phyloP scores from a whole-genome alignment of 371 early-diverging fungal genomes.

The Mucor racemosus region DNA sequence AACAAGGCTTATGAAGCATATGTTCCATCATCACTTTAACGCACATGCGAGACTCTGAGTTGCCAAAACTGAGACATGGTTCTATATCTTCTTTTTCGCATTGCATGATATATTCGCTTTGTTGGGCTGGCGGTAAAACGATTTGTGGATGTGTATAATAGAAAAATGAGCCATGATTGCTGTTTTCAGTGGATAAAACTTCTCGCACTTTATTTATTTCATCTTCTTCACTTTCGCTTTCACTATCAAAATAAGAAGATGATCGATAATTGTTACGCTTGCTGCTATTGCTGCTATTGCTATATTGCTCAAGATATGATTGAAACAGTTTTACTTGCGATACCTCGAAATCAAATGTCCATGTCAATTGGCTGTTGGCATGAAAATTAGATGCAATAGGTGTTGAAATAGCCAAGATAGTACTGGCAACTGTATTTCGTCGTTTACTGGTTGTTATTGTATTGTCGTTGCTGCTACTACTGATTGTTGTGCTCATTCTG shows the following conservation, averaged over 20 bases:
- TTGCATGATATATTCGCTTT: slow-evolving; percentile 16
- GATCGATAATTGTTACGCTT: not conserved
- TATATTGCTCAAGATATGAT: not conserved
- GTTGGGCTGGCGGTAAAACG: not conserved
- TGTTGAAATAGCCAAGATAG: not conserved
- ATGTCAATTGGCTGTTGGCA: not conserved
- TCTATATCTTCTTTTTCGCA: slow-evolving; percentile 26
- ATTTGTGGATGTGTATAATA: not conserved
- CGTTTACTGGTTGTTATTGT: not conserved
- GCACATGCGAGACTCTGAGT: slow-evolving; percentile 16
- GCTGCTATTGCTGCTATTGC: not conserved
- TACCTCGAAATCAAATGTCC: not conserved
- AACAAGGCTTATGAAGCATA: slow-evolving; percentile 17
- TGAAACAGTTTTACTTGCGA: not conserved
- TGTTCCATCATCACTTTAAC: slow-evolving; percentile 13
- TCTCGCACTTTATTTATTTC: not conserved
- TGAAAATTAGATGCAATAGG: not conserved
- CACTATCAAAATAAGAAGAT: not conserved
- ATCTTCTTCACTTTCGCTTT: not conserved
- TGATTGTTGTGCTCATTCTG: not conserved
- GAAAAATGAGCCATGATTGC: not conserved
- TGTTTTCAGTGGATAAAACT: not conserved
- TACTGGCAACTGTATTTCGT: not conserved
- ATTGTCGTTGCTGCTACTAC: not conserved
- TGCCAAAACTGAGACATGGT: slow-evolving; percentile 21